A percentile compares a stretch with the other conserved stretches of the same genome.
Evolutionary conservation across 2,329 filamentous ascomycete species (phyloP).

Genomic region (Hypomyces perniciosus): DNA sequence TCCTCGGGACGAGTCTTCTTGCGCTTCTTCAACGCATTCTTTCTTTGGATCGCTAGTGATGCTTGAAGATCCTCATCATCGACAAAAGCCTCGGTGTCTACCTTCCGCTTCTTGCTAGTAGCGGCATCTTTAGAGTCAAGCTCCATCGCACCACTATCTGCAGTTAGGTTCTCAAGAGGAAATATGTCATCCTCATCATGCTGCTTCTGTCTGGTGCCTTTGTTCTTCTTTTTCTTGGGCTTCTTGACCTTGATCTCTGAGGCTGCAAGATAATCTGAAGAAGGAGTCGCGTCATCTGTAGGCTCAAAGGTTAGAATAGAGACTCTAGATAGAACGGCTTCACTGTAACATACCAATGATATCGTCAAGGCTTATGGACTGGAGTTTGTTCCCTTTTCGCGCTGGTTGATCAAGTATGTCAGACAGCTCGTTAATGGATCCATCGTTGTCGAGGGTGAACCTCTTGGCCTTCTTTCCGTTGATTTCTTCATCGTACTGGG

Average conservation of each 20-base stretch:
- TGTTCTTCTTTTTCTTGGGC: conserved; percentile 87
- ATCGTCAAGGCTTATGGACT: conserved; percentile 76
- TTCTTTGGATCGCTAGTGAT: conserved; percentile 74
- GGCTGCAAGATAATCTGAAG: conserved; percentile 83
- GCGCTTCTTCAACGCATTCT: conserved; percentile 81
- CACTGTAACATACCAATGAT: conserved; percentile 43
- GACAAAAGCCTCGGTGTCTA: conserved; percentile 63
- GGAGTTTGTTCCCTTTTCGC: conserved; percentile 55
- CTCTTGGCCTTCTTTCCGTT: conserved; percentile 80
- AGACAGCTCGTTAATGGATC: conserved; percentile 59
- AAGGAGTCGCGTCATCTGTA: conserved; percentile 27
- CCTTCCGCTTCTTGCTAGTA: conserved; percentile 55
- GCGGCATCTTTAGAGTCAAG: conserved; percentile 54
- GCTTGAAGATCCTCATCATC: conserved; percentile 93
- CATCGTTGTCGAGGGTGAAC: conserved; percentile 79
- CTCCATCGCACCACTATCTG: conserved; percentile 61
- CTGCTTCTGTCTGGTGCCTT: conserved; percentile 64
- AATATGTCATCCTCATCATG: conserved; percentile 59
- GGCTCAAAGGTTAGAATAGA: not conserved
- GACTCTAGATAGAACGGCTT: not conserved
- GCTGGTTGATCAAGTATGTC: conserved; percentile 48
- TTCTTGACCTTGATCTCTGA: conserved; percentile 91
- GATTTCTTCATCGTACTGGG: conserved; percentile 95
- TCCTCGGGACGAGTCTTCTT: conserved; percentile 85
- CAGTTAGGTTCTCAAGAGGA: conserved; percentile 31